phyloP scores from a whole-genome alignment of 164 flowering plant species.

The Tetrastigma voinierianum region DNA sequence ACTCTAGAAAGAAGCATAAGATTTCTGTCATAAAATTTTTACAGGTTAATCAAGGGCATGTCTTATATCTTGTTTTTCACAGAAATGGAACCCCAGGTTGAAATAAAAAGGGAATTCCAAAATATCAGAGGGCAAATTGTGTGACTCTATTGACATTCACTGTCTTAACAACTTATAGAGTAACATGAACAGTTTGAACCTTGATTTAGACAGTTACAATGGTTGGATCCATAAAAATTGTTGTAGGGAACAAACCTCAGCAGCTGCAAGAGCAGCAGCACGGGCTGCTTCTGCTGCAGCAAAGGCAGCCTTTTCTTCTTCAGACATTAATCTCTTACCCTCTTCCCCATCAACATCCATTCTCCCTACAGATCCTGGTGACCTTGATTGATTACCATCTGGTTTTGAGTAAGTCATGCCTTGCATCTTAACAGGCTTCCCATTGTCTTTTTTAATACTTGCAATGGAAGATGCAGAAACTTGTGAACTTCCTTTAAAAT shows the following conservation, averaged over 20 bases:
- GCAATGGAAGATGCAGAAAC: conserved; percentile 32
- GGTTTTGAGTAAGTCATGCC: conserved; percentile 33
- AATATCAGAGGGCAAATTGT: neutral
- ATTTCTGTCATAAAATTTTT: neutral
- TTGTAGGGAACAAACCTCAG: conserved; percentile 61
- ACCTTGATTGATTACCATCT: conserved; percentile 38
- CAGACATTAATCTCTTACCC: conserved; percentile 42
- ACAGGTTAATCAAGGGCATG: neutral
- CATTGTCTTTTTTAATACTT: conserved; percentile 39
- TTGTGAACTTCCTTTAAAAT: conserved; percentile 31
- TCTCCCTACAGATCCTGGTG: conserved; percentile 33
- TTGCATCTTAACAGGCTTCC: conserved; percentile 43
- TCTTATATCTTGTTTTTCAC: neutral
- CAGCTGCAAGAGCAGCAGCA: conserved; percentile 89
- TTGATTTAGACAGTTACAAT: neutral
- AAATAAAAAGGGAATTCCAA: neutral
- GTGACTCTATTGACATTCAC: too few relatives aligned
- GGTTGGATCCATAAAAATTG: neutral
- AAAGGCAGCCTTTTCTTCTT: conserved; percentile 89
- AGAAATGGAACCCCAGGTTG: neutral
- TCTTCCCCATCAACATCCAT: conserved; percentile 44
- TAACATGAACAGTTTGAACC: neutral
- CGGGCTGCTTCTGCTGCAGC: conserved; percentile 95
- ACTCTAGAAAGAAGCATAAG: neutral
- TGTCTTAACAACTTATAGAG: too few relatives aligned